Evolutionary conservation across 2,329 filamentous ascomycete genomes (phyloP).

Genomic region (Colletotrichum shisoi): DNA sequence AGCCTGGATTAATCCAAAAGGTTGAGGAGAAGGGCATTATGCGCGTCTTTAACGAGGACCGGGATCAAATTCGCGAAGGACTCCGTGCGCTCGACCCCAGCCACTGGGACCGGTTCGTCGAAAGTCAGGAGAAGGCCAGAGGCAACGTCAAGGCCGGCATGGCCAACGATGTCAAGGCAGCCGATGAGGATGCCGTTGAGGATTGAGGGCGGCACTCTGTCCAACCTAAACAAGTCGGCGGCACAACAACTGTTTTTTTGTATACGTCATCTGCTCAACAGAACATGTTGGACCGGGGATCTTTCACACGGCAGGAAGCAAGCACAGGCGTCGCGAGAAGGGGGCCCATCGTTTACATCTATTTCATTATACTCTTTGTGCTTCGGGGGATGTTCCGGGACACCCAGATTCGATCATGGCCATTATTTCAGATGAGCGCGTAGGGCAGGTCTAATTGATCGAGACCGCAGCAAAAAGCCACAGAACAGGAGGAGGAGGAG

Average conservation of each 20-base stretch:
- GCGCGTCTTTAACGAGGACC: conserved; percentile 67
- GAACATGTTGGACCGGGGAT: conserved; percentile 19
- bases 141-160: conserved; percentile 58
- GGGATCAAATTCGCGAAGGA: conserved; percentile 57
- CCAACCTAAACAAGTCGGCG: neutral
- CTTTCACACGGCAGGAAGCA: conserved; percentile 27
- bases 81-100: conserved; percentile 70
- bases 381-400: neutral
- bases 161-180: conserved; percentile 43
- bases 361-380: neutral
- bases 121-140: conserved; percentile 67
- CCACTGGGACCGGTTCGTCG: conserved; percentile 69
- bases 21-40: conserved; percentile 67
- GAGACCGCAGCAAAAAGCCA: neutral
- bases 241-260: conserved; percentile 18
- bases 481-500: no score
- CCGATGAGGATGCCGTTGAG: conserved; percentile 54
- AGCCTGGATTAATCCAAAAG: conserved; percentile 63
- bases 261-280: conserved; percentile 29
- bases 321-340: conserved; percentile 35
- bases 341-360: conserved; percentile 10
- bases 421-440: neutral
- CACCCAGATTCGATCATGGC: neutral
- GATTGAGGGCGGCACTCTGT: conserved; percentile 45
- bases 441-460: neutral